Evolutionary conservation across 164 flowering plant genomes (phyloP).

Genomic region (Liriodendron chinense): DNA sequence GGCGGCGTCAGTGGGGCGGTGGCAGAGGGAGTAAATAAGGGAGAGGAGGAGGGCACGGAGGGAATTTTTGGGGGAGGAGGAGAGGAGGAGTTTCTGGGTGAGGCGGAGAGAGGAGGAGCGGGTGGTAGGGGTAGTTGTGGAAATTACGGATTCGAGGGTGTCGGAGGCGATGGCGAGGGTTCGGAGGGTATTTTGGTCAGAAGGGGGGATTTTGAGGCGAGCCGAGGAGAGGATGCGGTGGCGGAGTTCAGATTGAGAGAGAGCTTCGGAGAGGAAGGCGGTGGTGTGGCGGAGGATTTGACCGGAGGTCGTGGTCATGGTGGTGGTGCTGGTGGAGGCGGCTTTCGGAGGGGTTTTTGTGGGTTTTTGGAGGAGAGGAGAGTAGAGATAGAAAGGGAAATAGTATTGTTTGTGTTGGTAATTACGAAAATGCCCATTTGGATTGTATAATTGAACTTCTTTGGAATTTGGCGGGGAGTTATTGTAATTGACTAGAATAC

Average conservation of each 20-base stretch:
- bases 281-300: slow-evolving; percentile 46
- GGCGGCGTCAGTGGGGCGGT: slow-evolving; percentile 41
- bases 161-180: slow-evolving; percentile 43
- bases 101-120: slow-evolving; percentile 45
- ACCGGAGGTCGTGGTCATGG: slow-evolving; percentile 28
- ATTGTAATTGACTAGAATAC: background rate
- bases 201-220: slow-evolving; percentile 21
- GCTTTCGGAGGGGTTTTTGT: background rate
- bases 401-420: background rate
- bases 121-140: slow-evolving; percentile 26
- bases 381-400: background rate
- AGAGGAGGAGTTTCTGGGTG: slow-evolving; percentile 45
- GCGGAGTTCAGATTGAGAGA: slow-evolving; percentile 49
- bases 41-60: slow-evolving; percentile 51
- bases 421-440: background rate
- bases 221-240: slow-evolving; percentile 38
- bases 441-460: background rate
- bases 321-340: slow-evolving; percentile 1
- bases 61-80: slow-evolving; percentile 25
- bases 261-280: slow-evolving; percentile 32
- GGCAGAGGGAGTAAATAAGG: slow-evolving; percentile 29
- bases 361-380: background rate
- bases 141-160: slow-evolving; percentile 46
- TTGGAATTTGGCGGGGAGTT: background rate
- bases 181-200: slow-evolving; percentile 25